Evolutionary conservation across 805 yeast genomes (phyloP).

Genomic region (Barnettozyma siamensis): DNA sequence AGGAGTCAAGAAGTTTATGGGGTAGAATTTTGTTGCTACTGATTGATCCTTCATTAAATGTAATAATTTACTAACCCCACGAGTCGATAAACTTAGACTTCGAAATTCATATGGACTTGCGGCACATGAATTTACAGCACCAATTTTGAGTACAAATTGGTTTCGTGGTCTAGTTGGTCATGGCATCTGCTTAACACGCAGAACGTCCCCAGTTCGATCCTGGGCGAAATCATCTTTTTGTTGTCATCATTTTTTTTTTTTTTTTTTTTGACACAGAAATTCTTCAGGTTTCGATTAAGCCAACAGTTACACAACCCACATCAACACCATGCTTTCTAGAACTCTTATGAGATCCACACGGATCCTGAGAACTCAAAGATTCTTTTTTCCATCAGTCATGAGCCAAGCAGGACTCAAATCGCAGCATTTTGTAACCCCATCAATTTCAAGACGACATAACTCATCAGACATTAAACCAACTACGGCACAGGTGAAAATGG

Average conservation of each 20-base stretch:
- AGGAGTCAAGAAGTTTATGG: no score
- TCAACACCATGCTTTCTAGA: neutral
- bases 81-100: no score
- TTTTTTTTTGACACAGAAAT: no score
- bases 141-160: constrained; percentile 35
- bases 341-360: neutral
- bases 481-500: constrained; percentile 42
- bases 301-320: no score
- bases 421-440: neutral
- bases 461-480: constrained; percentile 7
- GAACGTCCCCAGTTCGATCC: constrained; percentile 99
- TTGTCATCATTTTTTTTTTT: neutral
- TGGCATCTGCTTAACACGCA: constrained; percentile 99
- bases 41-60: no score
- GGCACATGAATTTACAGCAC: no score
- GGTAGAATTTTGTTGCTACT: no score
- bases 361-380: neutral
- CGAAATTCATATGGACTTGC: no score
- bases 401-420: neutral
- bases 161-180: constrained; percentile 99
- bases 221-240: constrained; percentile 86
- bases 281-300: no score
- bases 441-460: constrained; percentile 8
- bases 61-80: no score
- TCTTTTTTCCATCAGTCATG: neutral